phyloP scores from a whole-genome alignment of 208 protist genomes.

The Trypanosoma avium region DNA sequence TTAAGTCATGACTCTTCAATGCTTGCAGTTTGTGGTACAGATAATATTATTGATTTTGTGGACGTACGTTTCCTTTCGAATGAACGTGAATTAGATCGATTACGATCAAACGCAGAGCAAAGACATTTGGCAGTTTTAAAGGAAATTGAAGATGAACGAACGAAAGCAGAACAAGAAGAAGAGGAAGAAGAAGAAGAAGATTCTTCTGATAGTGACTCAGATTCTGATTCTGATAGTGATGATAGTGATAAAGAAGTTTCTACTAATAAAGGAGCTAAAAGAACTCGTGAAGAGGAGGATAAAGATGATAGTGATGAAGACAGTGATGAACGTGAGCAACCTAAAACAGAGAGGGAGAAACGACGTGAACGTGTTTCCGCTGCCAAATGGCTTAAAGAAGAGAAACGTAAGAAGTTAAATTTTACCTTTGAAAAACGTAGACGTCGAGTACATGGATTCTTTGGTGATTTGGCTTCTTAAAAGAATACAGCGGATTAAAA shows the following conservation, averaged over 20 bases:
- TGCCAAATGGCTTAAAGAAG: constrained; percentile 82
- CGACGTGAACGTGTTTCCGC: constrained; percentile 77
- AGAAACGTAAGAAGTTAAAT: constrained; percentile 85
- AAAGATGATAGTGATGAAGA: constrained; percentile 11
- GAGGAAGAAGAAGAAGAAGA: constrained; percentile 32
- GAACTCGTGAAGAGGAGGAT: not conserved
- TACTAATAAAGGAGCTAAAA: constrained; percentile 11
- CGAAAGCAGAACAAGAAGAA: constrained; percentile 35
- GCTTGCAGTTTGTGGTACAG: constrained; percentile 73
- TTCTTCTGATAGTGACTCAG: constrained; percentile 19
- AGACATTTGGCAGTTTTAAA: constrained; percentile 74
- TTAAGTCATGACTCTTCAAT: constrained; percentile 69
- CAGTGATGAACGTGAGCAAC: constrained; percentile 18
- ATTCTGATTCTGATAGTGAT: constrained; percentile 14
- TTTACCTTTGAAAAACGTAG: constrained; percentile 86
- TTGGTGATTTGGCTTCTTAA: constrained; percentile 61
- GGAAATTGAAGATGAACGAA: constrained; percentile 57
- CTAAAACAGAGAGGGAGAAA: constrained; percentile 52
- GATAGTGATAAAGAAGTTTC: not conserved
- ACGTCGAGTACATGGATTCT: constrained; percentile 83
- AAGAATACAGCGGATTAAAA: no score
- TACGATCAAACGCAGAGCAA: constrained; percentile 75
- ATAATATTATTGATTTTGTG: constrained; percentile 89
- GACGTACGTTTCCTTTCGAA: constrained; percentile 85
- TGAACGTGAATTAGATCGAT: constrained; percentile 65